Percentiles rank a stretch among this genome's conserved stretches.
These are phyloP conservation scores for Schoenoplectus tabernaemontani DNA, from an alignment of 202 grass and related monocot species.

Conservation along the genomic window DNA sequence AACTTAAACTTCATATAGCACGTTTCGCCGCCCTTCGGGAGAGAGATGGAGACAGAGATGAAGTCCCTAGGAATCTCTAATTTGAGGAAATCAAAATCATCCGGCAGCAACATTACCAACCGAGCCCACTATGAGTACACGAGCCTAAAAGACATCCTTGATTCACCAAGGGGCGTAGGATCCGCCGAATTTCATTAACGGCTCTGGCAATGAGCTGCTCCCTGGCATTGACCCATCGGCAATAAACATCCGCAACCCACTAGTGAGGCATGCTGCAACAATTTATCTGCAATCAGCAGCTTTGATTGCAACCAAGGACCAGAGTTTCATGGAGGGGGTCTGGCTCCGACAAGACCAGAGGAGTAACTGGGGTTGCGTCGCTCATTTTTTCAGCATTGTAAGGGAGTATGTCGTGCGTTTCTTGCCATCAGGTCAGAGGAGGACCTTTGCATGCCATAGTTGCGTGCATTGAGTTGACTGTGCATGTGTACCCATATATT, in stretches of 20 bases:
- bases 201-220: conserved; percentile 21
- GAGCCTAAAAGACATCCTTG: conserved; percentile 70
- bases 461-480: conserved; percentile 6
- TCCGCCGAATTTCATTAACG: conserved; percentile 18
- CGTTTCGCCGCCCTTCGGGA: neutral
- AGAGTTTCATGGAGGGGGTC: conserved; percentile 29
- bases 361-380: neutral
- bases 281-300: conserved; percentile 73
- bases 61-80: conserved; percentile 24
- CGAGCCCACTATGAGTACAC: conserved; percentile 44
- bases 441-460: conserved; percentile 26
- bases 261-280: conserved; percentile 72
- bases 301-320: conserved; percentile 25
- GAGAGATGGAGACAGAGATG: conserved; percentile 22
- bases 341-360: conserved; percentile 28
- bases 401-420: conserved; percentile 17
- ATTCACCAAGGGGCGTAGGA: neutral
- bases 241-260: conserved; percentile 58
- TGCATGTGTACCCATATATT: neutral
- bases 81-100: conserved; percentile 17
- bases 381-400: neutral
- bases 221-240: conserved; percentile 47
- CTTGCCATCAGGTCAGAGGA: conserved; percentile 26
- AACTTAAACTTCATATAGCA: neutral
- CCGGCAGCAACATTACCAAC: neutral